Base-by-base conservation (phyloP, 768 basidiomycete species). In the Multifurca ochricompacta region DNA sequence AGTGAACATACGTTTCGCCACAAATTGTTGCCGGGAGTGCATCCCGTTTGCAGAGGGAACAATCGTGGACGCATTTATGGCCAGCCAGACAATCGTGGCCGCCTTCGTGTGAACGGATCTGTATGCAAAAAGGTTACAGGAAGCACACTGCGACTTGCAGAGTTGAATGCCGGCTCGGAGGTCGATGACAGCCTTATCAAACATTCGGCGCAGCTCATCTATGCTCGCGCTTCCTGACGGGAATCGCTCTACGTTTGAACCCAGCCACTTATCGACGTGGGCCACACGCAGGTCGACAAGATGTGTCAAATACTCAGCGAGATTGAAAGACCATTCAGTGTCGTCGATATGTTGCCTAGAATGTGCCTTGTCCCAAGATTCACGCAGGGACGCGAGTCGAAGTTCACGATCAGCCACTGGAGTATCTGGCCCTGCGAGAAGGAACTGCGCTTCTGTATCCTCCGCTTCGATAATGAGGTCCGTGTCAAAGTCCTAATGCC, bases 81-180 rank as follows among this genome's bases (percentile, higher is more conserved):
- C 68, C 59, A 0, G 82, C 77, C 28, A 65, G 64, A 54, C 81
- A 83, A 50, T 79, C 65, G 56, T 83, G 81, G 2, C 42, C 58
- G 3, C 63, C 64, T 8, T 72, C 71, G 54, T 83, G 82, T n/a
- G 67, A 68, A 2, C 74, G 71, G 45, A 67, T 66, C 28, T 68
- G 71, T 10, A 81, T 48, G 59, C 82, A 83, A n/a, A 66, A 3
- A 82, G 65, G 35, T 77, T 70, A 62, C 82, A 83, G 3, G 44
- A 45, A 0, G 57, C 56, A 55, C 82, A 83, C 40, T 71, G 67
- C 50, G 71, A 59, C 49, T 70, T 70, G 64, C 82, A 83, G 3
- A 81, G 62, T 51, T 79, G 72, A 1, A 78, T 65, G 44, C 67
- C 72, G 2, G 70, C 66, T 54, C 67, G 71, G 54, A 83, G 58